Conservation (phyloP, 805 yeast species). For the Yamadazyma tumulicola region DNA sequence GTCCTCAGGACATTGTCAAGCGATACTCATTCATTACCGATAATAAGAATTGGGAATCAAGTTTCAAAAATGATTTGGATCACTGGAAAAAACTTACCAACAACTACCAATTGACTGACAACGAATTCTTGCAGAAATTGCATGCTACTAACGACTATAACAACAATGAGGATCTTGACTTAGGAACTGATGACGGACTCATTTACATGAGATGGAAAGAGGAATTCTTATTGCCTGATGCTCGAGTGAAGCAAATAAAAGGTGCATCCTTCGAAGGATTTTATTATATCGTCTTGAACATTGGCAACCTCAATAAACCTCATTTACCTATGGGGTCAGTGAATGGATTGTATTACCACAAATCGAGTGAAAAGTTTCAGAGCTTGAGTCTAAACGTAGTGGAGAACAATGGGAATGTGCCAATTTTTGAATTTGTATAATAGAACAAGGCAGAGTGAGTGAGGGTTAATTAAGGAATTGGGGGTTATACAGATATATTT, state of each 20-base stretch:
- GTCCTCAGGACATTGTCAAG: constrained; percentile 14
- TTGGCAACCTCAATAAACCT: constrained; percentile 29
- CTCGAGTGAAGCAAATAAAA: constrained; percentile 52
- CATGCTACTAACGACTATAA: constrained; percentile 14
- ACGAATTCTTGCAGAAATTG: constrained; percentile 24
- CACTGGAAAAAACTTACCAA: constrained; percentile 49
- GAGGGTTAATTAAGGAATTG: too few relatives aligned
- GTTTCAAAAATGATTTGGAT: constrained; percentile 40
- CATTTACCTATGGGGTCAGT: constrained; percentile 57
- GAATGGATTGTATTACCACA: constrained; percentile 79
- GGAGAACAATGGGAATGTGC: constrained; percentile 41
- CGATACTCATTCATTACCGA: constrained; percentile 54
- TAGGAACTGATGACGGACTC: constrained; percentile 22
- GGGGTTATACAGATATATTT: too few relatives aligned
- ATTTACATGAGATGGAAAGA: constrained; percentile 96
- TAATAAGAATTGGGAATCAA: constrained; percentile 55
- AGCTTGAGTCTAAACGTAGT: constrained; percentile 62
- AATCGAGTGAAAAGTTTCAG: constrained; percentile 75
- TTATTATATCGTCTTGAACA: constrained; percentile 82
- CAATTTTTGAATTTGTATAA: constrained; percentile 10
- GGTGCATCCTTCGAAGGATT: constrained; percentile 92
- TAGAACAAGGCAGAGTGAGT: background rate
- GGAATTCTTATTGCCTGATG: constrained; percentile 78
- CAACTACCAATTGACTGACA: constrained; percentile 47
- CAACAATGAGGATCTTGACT: background rate